Evolutionary conservation across 805 yeast species (phyloP), one percentile per base, ranked within the genome.

Genomic region (Candida bentonensis): DNA sequence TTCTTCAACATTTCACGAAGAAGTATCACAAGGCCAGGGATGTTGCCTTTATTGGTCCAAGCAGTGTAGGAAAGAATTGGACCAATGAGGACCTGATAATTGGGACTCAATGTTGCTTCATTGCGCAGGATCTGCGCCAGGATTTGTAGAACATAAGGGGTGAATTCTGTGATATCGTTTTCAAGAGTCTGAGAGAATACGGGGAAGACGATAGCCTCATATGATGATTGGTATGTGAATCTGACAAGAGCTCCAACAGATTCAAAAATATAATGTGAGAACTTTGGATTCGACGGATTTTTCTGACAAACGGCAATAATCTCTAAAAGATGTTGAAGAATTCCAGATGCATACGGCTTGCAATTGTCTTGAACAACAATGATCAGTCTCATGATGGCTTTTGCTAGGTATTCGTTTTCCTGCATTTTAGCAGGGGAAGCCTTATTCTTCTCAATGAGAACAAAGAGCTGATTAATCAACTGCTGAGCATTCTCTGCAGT

Each of bases 281-380:
- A 92, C 53, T 80, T 76, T 39, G 99, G 98, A 63, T 92, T 92
- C 3, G 97, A 84, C 3, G 99, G 99, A 56, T 92, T 92, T 53
- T 78, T 79, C 21, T 87, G 68, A 45, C 88, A 86, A 15, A 77
- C 74, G 15, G 69, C 70, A 42, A 88, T 69, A 41, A 92, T 82
- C 43, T 72, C 67, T 40, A 88, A 63, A 39, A 89, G 66, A 57
- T 88, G 88, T 26, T 72, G 69, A 28, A 85, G 65, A n/a, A 84
- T 57, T 17, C 49, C 43, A 3, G 49, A 54, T 3, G 62, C 61
- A 43, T 58, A 61, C 2, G 61, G 58, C 11, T 45, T 42, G 20
- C 56, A 54, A 5, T 61, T 53, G 1, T 77, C 63, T 49, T 82
- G 84, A 53, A 82, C 85, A 5, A 86, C 73, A 15, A 87, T 75